phyloP scores from a whole-genome alignment of 2,329 filamentous ascomycete genomes.

The Sporothrix dimorphospora region DNA sequence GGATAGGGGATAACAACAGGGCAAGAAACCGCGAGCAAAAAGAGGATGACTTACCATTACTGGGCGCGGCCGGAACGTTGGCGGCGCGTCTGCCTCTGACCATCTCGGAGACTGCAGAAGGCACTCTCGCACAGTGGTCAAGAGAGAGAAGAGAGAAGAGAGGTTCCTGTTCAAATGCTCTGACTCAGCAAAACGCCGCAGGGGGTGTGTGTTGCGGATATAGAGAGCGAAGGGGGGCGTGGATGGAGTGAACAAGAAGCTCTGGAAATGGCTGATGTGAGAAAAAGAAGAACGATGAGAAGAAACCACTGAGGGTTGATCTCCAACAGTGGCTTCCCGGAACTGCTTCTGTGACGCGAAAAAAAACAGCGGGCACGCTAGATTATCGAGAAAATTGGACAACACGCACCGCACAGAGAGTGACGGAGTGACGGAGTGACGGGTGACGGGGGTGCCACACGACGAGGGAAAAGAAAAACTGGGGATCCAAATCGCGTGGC shows the following conservation, averaged over 20 bases:
- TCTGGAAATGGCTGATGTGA: background rate
- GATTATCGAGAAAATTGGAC: conserved; percentile 22
- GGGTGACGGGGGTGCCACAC: background rate
- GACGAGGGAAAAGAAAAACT: background rate
- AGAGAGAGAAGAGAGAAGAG: background rate
- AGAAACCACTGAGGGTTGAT: background rate
- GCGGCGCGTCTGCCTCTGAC: conserved; percentile 28
- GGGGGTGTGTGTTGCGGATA: background rate
- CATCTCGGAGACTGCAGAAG: conserved; percentile 19
- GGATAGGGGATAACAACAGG: background rate
- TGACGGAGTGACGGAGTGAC: background rate
- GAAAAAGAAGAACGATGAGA: background rate
- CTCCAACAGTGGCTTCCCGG: background rate
- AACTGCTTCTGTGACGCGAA: background rate
- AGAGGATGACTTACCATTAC: conserved; percentile 26
- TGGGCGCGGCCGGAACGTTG: conserved; percentile 15
- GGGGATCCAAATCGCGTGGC: conserved; percentile 29
- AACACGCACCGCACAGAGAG: background rate
- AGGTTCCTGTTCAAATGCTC: conserved; percentile 6
- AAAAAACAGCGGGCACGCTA: background rate
- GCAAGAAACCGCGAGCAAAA: background rate
- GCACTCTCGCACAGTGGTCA: background rate
- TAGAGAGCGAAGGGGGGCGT: background rate
- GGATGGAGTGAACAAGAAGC: background rate
- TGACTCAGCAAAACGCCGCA: conserved; percentile 29